Conservation (phyloP, 352 stramenopile genomes). For the Phytophthora quininea region DNA sequence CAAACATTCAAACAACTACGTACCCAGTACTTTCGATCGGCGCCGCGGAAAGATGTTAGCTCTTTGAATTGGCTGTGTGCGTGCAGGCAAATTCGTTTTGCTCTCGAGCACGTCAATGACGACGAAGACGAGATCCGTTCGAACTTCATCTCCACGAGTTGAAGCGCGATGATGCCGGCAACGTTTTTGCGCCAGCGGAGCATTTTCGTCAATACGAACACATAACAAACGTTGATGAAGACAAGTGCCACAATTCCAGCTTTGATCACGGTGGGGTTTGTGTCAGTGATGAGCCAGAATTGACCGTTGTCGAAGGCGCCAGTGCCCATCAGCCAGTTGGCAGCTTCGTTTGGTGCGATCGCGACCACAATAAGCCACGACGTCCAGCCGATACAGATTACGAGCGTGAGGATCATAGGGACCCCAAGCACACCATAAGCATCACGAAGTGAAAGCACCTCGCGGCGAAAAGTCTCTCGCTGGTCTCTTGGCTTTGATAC, state of each 20-base stretch:
- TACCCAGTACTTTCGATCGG: conserved; percentile 24
- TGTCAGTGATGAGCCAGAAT: conserved; percentile 32
- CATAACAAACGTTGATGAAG: conserved; percentile 13
- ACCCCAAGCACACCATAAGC: conserved; percentile 18
- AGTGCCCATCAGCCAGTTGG: conserved; percentile 34
- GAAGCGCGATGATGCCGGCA: background rate
- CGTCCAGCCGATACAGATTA: conserved; percentile 26
- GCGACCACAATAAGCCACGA: conserved; percentile 22
- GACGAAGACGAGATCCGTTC: background rate
- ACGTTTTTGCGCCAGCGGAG: conserved; percentile 14
- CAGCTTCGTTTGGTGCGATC: conserved; percentile 22
- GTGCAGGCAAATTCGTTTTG: conserved; percentile 4
- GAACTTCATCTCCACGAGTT: background rate
- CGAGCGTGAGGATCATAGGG: conserved; percentile 18
- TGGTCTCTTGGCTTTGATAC: background rate
- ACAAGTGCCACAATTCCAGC: conserved; percentile 12
- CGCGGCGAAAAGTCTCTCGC: background rate
- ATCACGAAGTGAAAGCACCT: conserved; percentile 15
- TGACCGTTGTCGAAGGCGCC: conserved; percentile 22
- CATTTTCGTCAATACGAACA: conserved; percentile 24
- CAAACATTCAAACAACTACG: background rate
- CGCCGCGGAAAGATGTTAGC: conserved; percentile 17
- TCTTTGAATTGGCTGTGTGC: conserved; percentile 11
- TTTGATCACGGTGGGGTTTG: conserved; percentile 12
- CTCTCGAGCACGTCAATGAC: conserved; percentile 7